phyloP scores from a whole-genome alignment of 306 rosid genomes.

The Benincasa hispida region DNA sequence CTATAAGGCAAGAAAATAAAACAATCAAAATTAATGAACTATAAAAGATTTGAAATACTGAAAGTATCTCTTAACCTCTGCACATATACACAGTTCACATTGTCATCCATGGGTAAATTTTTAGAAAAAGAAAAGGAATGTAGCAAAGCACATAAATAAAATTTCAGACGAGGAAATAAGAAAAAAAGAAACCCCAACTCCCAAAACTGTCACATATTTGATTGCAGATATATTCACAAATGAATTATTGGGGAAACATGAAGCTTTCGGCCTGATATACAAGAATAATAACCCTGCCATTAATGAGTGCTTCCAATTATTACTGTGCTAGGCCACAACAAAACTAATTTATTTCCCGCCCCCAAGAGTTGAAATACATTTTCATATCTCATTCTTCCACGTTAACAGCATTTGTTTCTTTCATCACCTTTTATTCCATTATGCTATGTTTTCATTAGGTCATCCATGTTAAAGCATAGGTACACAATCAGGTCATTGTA shows the following conservation, averaged over 20 bases:
- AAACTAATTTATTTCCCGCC: not conserved
- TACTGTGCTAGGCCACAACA: not conserved
- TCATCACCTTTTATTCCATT: not conserved
- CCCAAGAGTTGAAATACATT: not conserved
- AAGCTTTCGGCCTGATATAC: not conserved
- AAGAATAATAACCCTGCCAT: not conserved
- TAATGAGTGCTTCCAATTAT: not conserved
- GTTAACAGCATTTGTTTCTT: not conserved
- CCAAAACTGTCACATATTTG: not conserved
- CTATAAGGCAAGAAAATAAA: slow-evolving; percentile 26
- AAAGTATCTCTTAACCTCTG: not conserved
- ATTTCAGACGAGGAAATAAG: not conserved
- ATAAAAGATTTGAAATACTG: slow-evolving; percentile 6
- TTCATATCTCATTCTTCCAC: not conserved
- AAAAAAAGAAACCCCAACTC: not conserved
- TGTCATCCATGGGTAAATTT: not conserved
- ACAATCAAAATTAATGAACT: slow-evolving; percentile 8
- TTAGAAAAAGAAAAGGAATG: not conserved
- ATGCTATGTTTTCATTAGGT: not conserved
- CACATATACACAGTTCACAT: not conserved
- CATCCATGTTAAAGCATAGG: not conserved
- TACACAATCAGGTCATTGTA: not conserved
- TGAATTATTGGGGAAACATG: not conserved
- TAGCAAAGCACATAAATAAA: too few relatives aligned
- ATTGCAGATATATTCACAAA: not conserved